Percentiles rank a stretch among this genome's conserved stretches.
phyloP scores from a whole-genome alignment of 1,284 basidiomycete species.

The Polyporus tsugae region DNA sequence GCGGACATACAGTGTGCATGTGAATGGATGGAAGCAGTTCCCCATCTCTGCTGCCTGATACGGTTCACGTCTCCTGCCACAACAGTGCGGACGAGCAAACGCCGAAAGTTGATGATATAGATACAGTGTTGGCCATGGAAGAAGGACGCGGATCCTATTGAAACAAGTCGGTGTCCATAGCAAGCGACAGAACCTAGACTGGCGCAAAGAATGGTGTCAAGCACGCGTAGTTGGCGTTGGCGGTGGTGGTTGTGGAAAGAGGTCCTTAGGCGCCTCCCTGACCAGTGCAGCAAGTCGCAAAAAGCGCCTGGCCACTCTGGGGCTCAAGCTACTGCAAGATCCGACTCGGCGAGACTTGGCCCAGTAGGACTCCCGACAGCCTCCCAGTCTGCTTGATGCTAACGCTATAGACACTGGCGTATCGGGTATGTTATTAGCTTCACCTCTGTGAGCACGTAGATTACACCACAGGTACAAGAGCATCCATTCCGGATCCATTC shows the following conservation, averaged over 20 bases:
- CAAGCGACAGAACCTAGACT: not conserved
- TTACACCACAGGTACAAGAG: not conserved
- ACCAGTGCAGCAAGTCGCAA: not conserved
- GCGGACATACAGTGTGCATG: not conserved
- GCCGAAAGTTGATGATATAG: not conserved
- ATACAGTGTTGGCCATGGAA: not conserved
- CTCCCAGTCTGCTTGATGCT: not conserved
- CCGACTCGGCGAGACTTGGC: no score
- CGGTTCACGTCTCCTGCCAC: not conserved
- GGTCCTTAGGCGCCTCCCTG: not conserved
- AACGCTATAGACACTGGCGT: not conserved
- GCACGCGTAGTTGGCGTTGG: no score
- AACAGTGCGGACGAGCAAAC: not conserved
- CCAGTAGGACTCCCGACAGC: no score
- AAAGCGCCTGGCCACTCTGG: no score
- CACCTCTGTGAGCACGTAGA: not conserved
- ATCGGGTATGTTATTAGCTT: not conserved
- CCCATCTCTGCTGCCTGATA: constrained; percentile 4
- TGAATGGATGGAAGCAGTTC: not conserved
- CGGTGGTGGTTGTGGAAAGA: not conserved
- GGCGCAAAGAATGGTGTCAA: not conserved
- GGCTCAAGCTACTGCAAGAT: no score
- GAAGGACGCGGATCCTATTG: not conserved
- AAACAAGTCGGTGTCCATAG: not conserved
- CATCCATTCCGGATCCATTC: no score